Evolutionary conservation across 176 grass and related monocot genomes (phyloP).

Genomic region (Aegilops speltoides): DNA sequence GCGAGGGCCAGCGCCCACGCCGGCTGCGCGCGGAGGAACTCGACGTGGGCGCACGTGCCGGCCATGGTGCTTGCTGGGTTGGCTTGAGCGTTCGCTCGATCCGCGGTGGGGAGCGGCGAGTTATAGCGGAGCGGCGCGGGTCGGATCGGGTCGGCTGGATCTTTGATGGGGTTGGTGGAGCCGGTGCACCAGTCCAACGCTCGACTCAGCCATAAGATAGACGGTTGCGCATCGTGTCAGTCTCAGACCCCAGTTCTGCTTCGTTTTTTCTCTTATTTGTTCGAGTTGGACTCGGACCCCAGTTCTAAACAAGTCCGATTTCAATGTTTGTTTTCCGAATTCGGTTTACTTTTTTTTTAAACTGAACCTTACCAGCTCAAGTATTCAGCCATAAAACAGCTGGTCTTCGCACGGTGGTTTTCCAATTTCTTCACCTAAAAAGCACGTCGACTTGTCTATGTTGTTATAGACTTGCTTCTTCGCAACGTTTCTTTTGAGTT

Average conservation of each 20-base stretch:
- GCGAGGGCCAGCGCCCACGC: slow-evolving; percentile 66
- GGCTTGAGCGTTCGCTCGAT: neutral
- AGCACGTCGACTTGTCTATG: no score
- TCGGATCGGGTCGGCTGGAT: neutral
- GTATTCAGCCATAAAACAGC: no score
- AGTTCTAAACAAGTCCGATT: no score
- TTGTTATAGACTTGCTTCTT: no score
- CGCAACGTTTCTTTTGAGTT: no score
- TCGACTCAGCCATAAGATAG: neutral
- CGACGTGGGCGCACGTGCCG: slow-evolving; percentile 68
- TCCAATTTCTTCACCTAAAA: no score
- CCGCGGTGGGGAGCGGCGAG: neutral
- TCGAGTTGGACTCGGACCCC: no score
- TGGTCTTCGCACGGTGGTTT: no score
- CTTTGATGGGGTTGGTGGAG: slow-evolving; percentile 30
- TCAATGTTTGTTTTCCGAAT: no score
- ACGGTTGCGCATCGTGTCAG: neutral
- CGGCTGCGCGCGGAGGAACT: slow-evolving; percentile 73
- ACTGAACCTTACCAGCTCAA: no score
- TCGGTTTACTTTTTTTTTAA: no score
- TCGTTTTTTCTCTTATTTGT: no score
- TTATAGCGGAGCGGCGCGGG: neutral
- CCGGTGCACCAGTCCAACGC: slow-evolving; percentile 27
- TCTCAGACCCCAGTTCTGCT: neutral
- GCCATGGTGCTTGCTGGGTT: slow-evolving; percentile 33